Conservation (phyloP, 768 basidiomycete genomes). For the Russula emetica region DNA sequence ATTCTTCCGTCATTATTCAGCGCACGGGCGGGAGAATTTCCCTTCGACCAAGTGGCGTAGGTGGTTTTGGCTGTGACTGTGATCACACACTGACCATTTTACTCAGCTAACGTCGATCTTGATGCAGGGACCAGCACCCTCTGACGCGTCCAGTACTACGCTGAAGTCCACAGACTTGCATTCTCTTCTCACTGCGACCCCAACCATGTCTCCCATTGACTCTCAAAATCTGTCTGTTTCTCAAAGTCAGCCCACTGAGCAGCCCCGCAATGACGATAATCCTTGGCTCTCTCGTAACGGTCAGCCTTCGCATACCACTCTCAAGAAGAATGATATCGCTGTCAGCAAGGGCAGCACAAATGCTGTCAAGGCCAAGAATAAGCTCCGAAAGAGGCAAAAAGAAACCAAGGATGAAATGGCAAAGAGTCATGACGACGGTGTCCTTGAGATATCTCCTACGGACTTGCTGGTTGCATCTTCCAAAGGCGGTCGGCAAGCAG, state of each 20-base stretch:
- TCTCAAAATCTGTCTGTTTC: conserved; percentile 26
- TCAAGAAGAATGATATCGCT: conserved; percentile 69
- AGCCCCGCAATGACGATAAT: conserved; percentile 42
- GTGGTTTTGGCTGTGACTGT: neutral
- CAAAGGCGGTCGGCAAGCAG: conserved; percentile 22
- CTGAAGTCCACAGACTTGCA: conserved; percentile 55
- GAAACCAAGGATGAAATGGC: conserved; percentile 57
- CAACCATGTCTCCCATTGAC: conserved; percentile 20
- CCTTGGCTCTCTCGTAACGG: conserved; percentile 67
- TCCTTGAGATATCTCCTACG: conserved; percentile 69
- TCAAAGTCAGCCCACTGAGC: conserved; percentile 28
- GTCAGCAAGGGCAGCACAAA: conserved; percentile 63
- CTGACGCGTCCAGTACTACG: conserved; percentile 66
- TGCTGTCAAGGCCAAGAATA: conserved; percentile 64
- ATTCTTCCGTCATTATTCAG: conserved; percentile 43
- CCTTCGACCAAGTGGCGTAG: conserved; percentile 48
- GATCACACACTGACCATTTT: conserved; percentile 5
- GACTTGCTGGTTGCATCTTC: conserved; percentile 40
- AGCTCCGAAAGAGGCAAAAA: conserved; percentile 59
- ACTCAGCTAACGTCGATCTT: conserved; percentile 19
- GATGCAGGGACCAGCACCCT: conserved; percentile 27
- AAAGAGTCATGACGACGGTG: conserved; percentile 66
- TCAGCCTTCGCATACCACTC: conserved; percentile 38
- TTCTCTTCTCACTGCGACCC: conserved; percentile 35
- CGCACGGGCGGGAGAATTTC: conserved; percentile 66